These are phyloP conservation scores for Pseudocercospora musae DNA, from an alignment of 2,329 filamentous ascomycete genomes.

Conservation along the genomic window DNA sequence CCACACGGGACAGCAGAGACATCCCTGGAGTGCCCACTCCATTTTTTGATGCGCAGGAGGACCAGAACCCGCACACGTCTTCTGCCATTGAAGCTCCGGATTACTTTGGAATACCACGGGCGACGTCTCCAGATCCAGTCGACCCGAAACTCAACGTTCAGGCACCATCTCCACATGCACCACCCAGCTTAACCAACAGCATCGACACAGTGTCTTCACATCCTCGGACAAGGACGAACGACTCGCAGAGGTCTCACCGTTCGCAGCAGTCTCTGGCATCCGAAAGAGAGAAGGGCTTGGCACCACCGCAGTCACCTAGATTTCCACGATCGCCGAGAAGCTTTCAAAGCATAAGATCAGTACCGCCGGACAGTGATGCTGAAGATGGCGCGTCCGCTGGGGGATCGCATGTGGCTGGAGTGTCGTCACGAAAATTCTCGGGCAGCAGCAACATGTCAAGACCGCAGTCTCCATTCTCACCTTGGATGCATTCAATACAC, in stretches of 20 bases:
- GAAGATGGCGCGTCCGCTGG: conserved; percentile 61
- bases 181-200: conserved; percentile 36
- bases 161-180: conserved; percentile 42
- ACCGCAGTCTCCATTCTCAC: conserved; percentile 62
- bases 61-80: conserved; percentile 9
- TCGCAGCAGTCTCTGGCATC: conserved; percentile 21
- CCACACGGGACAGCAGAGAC: conserved; percentile 12
- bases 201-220: conserved; percentile 37
- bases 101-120: conserved; percentile 48
- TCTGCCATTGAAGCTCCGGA: conserved; percentile 22
- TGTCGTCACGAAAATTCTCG: conserved; percentile 76
- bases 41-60: conserved; percentile 27
- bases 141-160: conserved; percentile 42
- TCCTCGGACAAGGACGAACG: conserved; percentile 41
- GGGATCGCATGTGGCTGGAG: conserved; percentile 51
- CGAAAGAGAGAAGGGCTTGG: conserved; percentile 27
- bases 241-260: conserved; percentile 31
- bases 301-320: conserved; percentile 36
- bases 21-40: conserved; percentile 22
- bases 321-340: conserved; percentile 43
- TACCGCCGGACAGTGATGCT: conserved; percentile 53
- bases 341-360: conserved; percentile 46
- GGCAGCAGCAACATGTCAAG: conserved; percentile 63
- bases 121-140: conserved; percentile 45
- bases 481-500: conserved; percentile 59